Conservation (phyloP, 2,329 filamentous ascomycete genomes). For the Colletotrichum somersetense region DNA sequence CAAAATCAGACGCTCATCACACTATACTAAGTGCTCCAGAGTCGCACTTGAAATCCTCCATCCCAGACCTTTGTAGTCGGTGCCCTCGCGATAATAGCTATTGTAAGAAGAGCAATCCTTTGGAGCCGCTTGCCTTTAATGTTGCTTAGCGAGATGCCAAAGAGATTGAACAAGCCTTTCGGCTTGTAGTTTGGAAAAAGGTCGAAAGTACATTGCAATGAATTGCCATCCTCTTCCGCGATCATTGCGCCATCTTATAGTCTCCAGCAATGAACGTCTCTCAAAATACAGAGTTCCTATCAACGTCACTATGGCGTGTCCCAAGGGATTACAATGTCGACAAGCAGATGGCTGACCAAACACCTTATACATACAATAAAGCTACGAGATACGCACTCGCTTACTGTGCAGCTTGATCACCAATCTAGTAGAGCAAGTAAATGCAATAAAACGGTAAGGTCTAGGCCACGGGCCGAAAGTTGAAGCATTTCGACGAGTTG, state of each 20-base stretch:
- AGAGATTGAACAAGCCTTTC: background rate
- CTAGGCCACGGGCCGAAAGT: background rate
- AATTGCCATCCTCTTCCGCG: too few species aligned
- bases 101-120: background rate
- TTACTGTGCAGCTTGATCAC: too few species aligned
- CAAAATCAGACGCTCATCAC: background rate
- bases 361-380: too few species aligned
- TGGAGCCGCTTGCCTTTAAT: background rate
- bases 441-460: background rate
- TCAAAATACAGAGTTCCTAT: too few species aligned
- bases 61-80: background rate
- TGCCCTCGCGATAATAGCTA: background rate
- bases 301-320: too few species aligned
- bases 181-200: background rate
- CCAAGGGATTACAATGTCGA: background rate
- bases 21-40: background rate
- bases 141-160: background rate
- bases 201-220: background rate
- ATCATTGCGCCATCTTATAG: too few species aligned
- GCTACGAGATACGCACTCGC: too few species aligned
- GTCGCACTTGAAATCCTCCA: background rate
- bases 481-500: background rate
- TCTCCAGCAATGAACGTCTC: too few species aligned
- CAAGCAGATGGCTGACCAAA: background rate
- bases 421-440: background rate